Evolutionary conservation across 768 basidiomycete species (phyloP), one percentile per base, ranked within the genome.

Genomic region (Pleurotus citrinopileatus): DNA sequence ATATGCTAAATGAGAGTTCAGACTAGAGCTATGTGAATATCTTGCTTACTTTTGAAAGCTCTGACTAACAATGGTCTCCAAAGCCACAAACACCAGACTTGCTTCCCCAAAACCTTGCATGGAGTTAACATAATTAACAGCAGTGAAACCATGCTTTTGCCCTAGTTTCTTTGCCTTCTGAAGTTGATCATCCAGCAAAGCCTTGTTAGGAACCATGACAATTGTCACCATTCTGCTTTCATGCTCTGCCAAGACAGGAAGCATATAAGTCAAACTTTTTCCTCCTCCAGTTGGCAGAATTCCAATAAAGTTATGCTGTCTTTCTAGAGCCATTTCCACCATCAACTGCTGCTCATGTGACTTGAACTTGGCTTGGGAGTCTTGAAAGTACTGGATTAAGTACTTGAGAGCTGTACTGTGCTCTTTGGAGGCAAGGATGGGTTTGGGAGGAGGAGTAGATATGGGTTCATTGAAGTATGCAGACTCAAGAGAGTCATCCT

Each of bases 271-370:
- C 1, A 63, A 42, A 37, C 63, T 66, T 40, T 66, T 66, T 2
- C 65, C 63, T 2, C 55, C 53, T 5, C 65, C 65, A 5, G 65
- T 66, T 0, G 65, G 63, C 20, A 66, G 17, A 3, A 64, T 54
- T 7, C 57, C 54, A 8, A 61, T 51, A 55, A 63, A 61, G 40
- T 55, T 62, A 1, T 55, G 40, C 20, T 55, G 7, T 0, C 56
- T 29, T 15, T 19, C 1, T 0, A 65, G 2, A 10, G 61, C 53
- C 2, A 56, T 1, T 3, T 59, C 54, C 0, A 59, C 57, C 2
- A 61, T 47, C 37, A 29, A 2, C 22, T 45, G 28, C 43, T 63
- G 64, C n/a, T 40, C 2, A 7, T 22, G 3, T 2, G 56, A 59
- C 17, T 55, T 59, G 53, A 63, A 62, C 1, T 8, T 9, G 4